These are phyloP conservation scores for Heritiera littoralis DNA, from an alignment of 345 rosid genomes.

Conservation along the genomic window DNA sequence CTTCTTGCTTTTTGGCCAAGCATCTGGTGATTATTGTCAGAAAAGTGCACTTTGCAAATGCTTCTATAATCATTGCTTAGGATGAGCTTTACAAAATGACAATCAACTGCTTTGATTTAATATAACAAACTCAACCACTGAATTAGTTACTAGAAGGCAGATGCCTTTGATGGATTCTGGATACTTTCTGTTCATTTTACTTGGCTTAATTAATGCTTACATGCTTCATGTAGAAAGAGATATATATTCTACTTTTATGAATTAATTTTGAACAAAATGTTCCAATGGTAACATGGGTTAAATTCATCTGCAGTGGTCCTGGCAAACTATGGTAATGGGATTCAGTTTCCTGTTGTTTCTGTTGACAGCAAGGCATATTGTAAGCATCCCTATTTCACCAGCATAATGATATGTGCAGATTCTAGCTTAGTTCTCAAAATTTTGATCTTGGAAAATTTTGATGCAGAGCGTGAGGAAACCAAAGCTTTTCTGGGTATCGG, in stretches of 20 bases:
- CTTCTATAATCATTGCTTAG: background rate
- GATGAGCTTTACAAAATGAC: background rate
- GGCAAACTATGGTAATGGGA: conserved; percentile 84
- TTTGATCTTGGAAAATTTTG: background rate
- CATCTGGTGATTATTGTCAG: background rate
- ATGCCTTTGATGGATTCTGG: background rate
- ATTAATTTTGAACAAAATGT: background rate
- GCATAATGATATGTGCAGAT: background rate
- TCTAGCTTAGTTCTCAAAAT: background rate
- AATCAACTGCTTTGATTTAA: background rate
- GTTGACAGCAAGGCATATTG: conserved; percentile 73
- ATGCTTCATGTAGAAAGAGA: background rate
- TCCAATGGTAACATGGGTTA: background rate
- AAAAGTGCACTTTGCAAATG: background rate
- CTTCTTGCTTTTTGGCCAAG: background rate
- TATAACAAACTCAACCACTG: background rate
- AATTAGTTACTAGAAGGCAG: background rate
- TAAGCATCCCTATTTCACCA: conserved; percentile 37
- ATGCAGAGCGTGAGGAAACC: conserved; percentile 79
- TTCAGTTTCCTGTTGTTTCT: conserved; percentile 66
- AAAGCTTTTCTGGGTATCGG: conserved; percentile 93
- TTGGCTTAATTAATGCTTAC: background rate
- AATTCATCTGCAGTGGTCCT: conserved; percentile 76
- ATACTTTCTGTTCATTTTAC: background rate
- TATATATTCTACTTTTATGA: background rate